These are phyloP conservation scores for Russula abietina DNA, from an alignment of 768 basidiomycete species.

Conservation along the genomic window DNA sequence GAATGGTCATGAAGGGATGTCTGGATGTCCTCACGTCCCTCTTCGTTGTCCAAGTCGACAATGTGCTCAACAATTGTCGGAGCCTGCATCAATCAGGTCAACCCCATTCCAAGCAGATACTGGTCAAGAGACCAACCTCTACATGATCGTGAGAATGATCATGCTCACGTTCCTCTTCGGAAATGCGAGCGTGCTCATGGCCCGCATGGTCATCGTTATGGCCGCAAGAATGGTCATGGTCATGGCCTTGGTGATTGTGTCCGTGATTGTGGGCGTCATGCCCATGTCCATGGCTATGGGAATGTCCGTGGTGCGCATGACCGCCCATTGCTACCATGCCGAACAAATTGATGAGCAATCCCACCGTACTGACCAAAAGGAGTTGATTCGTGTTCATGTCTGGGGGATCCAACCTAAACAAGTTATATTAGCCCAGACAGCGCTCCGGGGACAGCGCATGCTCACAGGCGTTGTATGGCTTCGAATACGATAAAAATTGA, in stretches of 20 bases:
- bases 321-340: slow-evolving; percentile 99
- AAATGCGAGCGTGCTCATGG: slow-evolving; percentile 1
- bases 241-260: slow-evolving; percentile 5
- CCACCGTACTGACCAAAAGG: slow-evolving; percentile 80
- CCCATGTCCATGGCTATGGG: slow-evolving; percentile 34
- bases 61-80: slow-evolving; percentile 16
- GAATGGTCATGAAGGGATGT: slow-evolving; percentile 22
- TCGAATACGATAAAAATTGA: slow-evolving; percentile 99
- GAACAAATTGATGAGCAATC: slow-evolving; percentile 90
- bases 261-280: slow-evolving; percentile 31
- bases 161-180: slow-evolving; percentile 26
- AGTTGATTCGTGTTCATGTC: slow-evolving; percentile 97
- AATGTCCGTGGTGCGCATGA: slow-evolving; percentile 78
- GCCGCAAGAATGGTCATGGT: slow-evolving; percentile 27
- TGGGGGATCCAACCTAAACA: slow-evolving; percentile 74
- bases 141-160: slow-evolving; percentile 12
- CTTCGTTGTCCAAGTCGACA: slow-evolving; percentile 7
- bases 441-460: background rate
- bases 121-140: background rate
- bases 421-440: background rate
- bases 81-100: slow-evolving; percentile 12
- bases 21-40: slow-evolving; percentile 29
- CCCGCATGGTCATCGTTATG: slow-evolving; percentile 29
- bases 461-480: slow-evolving; percentile 87
- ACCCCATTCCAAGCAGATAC: background rate